These are phyloP conservation scores for Zostera marina DNA, from an alignment of 116 monocot species.

Conservation along the genomic window DNA sequence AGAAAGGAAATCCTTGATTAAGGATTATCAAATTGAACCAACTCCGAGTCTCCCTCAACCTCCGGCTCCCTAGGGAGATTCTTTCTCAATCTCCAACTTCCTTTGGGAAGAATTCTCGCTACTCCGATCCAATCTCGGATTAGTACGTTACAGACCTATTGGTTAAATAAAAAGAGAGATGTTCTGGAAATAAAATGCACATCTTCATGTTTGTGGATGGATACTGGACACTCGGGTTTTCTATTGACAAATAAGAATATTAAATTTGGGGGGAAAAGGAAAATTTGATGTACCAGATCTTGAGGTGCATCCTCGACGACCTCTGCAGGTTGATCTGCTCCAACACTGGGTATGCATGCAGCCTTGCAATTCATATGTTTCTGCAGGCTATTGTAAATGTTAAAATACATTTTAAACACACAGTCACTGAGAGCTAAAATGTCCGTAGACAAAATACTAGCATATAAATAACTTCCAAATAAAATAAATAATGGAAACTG, in stretches of 20 bases:
- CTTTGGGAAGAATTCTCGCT: too few relatives aligned
- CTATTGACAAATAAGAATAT: neutral
- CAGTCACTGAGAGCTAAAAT: neutral
- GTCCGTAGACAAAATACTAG: neutral
- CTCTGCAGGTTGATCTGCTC: constrained; percentile 88
- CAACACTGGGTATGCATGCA: constrained; percentile 62
- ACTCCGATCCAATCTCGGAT: too few relatives aligned
- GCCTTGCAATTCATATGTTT: constrained; percentile 88
- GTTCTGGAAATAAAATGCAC: neutral
- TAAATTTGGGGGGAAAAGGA: neutral
- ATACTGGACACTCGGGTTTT: neutral
- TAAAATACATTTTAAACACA: neutral
- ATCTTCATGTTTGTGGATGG: neutral
- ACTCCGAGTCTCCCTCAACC: too few relatives aligned
- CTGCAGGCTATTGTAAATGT: constrained; percentile 35
- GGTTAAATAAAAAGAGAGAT: too few relatives aligned
- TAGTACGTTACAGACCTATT: too few relatives aligned
- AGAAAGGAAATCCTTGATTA: too few relatives aligned
- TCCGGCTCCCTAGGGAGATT: too few relatives aligned
- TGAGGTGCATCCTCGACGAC: constrained; percentile 70
- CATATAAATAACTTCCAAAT: neutral
- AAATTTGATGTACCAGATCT: constrained; percentile 31
- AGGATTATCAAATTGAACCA: too few relatives aligned
- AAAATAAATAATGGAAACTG: too few relatives aligned
- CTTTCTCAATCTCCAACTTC: too few relatives aligned